Evolutionary conservation across 306 rosid species (phyloP).

Genomic region (Herpetospermum pedunculosum): DNA sequence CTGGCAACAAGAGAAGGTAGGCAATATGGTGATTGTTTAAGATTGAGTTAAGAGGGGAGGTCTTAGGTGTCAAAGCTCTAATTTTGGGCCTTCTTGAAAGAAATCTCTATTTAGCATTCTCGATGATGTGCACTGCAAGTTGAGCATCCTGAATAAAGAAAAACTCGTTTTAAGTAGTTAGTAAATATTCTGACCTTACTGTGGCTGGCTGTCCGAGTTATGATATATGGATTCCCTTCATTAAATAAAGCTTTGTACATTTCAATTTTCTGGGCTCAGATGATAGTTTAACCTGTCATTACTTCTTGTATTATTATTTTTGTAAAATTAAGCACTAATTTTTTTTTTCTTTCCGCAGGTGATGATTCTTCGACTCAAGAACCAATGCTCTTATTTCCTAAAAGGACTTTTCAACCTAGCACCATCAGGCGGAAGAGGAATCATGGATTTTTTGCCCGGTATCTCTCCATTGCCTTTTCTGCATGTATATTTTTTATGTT

Average conservation of each 20-base stretch:
- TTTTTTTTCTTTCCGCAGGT: slow-evolving; percentile 23
- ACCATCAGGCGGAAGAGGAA: slow-evolving; percentile 63
- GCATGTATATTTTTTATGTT: neutral
- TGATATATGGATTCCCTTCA: neutral
- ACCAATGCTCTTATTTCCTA: slow-evolving; percentile 70
- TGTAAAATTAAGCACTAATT: neutral
- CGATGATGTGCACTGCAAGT: neutral
- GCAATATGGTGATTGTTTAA: neutral
- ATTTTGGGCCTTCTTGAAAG: neutral
- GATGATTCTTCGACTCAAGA: slow-evolving; percentile 45
- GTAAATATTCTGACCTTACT: neutral
- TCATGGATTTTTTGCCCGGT: slow-evolving; percentile 95
- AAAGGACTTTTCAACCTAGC: slow-evolving; percentile 91
- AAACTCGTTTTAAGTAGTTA: neutral
- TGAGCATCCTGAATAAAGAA: neutral
- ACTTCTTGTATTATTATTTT: neutral
- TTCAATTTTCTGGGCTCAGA: neutral
- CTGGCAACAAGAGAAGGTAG: neutral
- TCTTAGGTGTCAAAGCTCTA: neutral
- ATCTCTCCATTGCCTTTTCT: slow-evolving; percentile 10
- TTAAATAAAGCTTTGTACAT: neutral
- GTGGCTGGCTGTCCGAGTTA: neutral
- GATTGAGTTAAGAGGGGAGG: neutral
- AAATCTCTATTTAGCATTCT: neutral
- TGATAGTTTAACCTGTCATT: neutral